Evolutionary conservation across 108 stramenopile genomes (phyloP), one percentile per base, ranked within the genome.

Genomic region (Pelagomonas calceolata): DNA sequence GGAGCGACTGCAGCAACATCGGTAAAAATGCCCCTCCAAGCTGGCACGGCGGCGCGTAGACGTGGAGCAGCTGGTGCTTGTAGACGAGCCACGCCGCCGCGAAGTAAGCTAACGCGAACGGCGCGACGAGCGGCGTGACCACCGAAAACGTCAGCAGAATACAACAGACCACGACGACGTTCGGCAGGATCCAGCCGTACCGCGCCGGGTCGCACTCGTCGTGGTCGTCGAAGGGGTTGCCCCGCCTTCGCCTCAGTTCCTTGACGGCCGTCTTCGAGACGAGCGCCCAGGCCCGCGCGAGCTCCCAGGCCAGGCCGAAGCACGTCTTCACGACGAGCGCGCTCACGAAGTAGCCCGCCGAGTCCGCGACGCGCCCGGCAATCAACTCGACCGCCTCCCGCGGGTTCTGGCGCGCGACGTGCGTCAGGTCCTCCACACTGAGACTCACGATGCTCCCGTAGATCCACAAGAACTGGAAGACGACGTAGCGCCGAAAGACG

Each of bases 21-120:
- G 51, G 51, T 1, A 26, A 16, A 26, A 60, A 60, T 3, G 26
- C 51, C 21, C 51, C 51, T 17, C 51, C 14, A 3, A 60, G 14
- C 51, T 60, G 51, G 21, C 21, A 4, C 51, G 51, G 51, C 51
- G 51, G 51, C 51, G 51, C 81, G 76, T 80, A 84, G 32, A 84
- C 77, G 76, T 74, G 82, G 26, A 82, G 73, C 68, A 84, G 66
- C 72, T 82, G 81, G 63, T 82, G 79, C 75, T 80, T 79, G 79
- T 82, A 84, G 32, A 79, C 44, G 39, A 84, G 4, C 34, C 65
- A 70, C n/a, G 81, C 77, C 14, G 64, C 66, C 32, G 66, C n/a
- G 45, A 82, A 80, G 67, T 80, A 84, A 36, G 68, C 44, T 18
- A 81, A 64, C 32, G 64, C 64, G 1, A 78, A 46, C 35, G 77